Base-by-base conservation (phyloP, 768 basidiomycete species). In the Amyloporia xantha region DNA sequence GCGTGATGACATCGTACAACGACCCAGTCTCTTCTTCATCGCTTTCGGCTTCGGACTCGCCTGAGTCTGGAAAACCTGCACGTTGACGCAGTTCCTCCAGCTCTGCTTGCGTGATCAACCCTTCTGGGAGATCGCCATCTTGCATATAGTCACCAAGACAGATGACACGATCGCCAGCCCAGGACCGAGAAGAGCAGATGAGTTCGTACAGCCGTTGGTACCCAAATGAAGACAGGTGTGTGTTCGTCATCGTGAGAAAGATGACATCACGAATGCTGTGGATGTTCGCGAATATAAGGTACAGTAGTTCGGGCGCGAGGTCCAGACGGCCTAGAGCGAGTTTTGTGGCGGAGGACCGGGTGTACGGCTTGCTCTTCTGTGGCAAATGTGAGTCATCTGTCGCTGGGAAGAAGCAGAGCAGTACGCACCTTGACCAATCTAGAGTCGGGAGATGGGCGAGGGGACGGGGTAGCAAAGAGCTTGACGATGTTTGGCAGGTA, bases 131-230 rank as follows among this genome's bases (percentile, higher is more conserved):
- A 23, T 50, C 49, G 33, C 37, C 43, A 42, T 37, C 33, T 13
- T 25, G 4, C n/a, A 23, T 24, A 30, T 50, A 43, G 11, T 50
- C 43, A 6, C 49, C 49, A 35, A 50, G 25, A 23, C 41, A 50
- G 11, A 50, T 30, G 42, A 50, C 13, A 17, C 49, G 49, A 23
- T 45, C 20, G 11, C 49, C 49, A 10, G 20, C 19, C 33, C 42
- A 42, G 19, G 25, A 10, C 5, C 13, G 15, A 15, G 30, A 13
- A 15, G 11, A 6, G 17, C 27, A 44, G 20, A 24, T 21, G 19
- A 45, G 35, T 15, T 39, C 19, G 20, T 12, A 23, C 5, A 48
- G 9, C 20, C 47, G 10, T 13, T 24, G 20, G 10, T 36, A 7
- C 13, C 36, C 47, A 21, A 48, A 15, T 15, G 10, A 15, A 6